phyloP scores from a whole-genome alignment of 2,329 filamentous ascomycete species.

The Hymenoscyphus albidus region DNA sequence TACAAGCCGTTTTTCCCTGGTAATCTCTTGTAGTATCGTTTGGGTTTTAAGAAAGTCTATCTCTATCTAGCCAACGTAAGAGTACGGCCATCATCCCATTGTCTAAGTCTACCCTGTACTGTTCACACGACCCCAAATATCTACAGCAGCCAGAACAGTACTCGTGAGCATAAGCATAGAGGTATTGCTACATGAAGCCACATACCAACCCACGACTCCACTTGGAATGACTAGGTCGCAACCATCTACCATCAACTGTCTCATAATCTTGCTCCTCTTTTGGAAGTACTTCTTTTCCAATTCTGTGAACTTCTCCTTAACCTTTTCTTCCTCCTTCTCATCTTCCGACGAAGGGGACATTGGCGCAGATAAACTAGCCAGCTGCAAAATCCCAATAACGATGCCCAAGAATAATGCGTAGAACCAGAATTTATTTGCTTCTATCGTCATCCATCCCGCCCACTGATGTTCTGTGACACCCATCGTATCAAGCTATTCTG shows the following conservation, averaged over 20 bases:
- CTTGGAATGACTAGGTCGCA: conserved; percentile 63
- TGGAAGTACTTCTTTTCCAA: conserved; percentile 9
- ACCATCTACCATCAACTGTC: conserved; percentile 51
- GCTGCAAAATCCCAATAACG: conserved; percentile 36
- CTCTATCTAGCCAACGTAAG: no score
- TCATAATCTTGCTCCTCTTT: conserved; percentile 39
- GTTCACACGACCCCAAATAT: conserved; percentile 51
- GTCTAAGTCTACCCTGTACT: neutral
- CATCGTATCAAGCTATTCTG: conserved; percentile 44
- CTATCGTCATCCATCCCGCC: conserved; percentile 47
- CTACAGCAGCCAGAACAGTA: conserved; percentile 56
- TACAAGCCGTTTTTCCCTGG: no score
- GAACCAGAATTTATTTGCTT: conserved; percentile 69
- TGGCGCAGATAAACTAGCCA: conserved; percentile 5
- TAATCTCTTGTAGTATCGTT: no score
- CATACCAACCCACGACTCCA: conserved; percentile 56
- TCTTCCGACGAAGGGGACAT: neutral
- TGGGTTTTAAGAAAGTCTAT: no score
- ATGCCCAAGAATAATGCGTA: conserved; percentile 41
- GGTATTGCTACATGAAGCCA: conserved; percentile 47
- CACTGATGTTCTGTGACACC: conserved; percentile 42
- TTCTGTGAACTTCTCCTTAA: conserved; percentile 28
- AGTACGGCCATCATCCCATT: neutral
- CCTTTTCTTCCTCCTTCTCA: conserved; percentile 18
- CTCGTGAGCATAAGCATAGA: conserved; percentile 58